Evolutionary conservation across 2,329 filamentous ascomycete species (phyloP), one percentile per base, ranked within the genome.

Genomic region (Arthrobotrys conoides): DNA sequence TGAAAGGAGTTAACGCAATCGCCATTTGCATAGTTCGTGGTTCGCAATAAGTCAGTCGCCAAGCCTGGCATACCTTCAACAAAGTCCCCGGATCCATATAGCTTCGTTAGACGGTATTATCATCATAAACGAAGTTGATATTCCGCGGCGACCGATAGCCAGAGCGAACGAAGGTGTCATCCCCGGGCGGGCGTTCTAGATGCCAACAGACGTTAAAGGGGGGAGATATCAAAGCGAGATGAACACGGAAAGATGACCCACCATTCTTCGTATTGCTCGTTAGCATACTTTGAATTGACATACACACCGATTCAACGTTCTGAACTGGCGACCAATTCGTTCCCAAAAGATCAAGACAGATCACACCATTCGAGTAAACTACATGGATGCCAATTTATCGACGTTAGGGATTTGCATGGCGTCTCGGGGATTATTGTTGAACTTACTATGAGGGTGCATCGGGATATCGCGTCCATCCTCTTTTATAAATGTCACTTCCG

Each of bases 211-310:
- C 64, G 75, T 24, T 48, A 68, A 20, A 41, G 61, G 36, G 33
- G 67, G 30, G 3, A 9, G 12, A 36, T 18, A 24, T 18, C 6
- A 6, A 46, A 44, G 16, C 18, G 9, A 22, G 16, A 53, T 16
- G 44, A 59, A 18, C 38, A 20, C n/a, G 14, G 30, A 36, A 41
- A 36, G 12, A 14, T n/a, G 36, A 12, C 38, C 5, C 79, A 82
- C 81, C 94, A 82, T 95, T 91, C 86, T 94, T 95, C 10, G 90
- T 91, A 84, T 99, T 99, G 79, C 95, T 94, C 0, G 96, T 97
- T 83, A 99, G 86, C 96, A 99, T 99, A 86, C 93, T 97, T 86
- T 99, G 96, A 69, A 99, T 89, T 84, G 93, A 97, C 89, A 99
- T 96, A 86, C 94, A 97, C 27, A 99, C 91, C 83, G 92, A 97